Evolutionary conservation across 2,329 filamentous ascomycete genomes (phyloP).

Genomic region (Verticillium zaregamsianum): DNA sequence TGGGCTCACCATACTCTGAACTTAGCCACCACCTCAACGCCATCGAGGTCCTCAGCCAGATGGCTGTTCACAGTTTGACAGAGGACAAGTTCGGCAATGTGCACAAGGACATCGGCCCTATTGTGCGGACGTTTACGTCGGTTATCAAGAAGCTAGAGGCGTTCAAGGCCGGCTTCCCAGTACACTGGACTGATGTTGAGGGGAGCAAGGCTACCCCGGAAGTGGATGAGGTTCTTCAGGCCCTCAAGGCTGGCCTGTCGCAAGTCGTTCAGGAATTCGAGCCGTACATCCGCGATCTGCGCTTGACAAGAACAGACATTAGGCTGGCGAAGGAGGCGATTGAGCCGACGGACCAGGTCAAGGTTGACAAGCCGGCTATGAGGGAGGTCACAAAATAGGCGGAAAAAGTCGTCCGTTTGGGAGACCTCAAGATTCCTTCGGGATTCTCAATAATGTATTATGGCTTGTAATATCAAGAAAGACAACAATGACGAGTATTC

Average conservation of each 20-base stretch:
- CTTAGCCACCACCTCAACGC: conserved; percentile 66
- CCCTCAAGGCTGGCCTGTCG: conserved; percentile 60
- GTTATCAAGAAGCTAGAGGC: conserved; percentile 66
- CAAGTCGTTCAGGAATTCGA: conserved; percentile 69
- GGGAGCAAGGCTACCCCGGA: conserved; percentile 54
- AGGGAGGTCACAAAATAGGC: conserved; percentile 14
- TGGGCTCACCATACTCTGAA: conserved; percentile 71
- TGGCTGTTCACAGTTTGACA: conserved; percentile 68
- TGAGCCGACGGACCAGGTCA: conserved; percentile 21
- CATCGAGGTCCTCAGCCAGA: conserved; percentile 61
- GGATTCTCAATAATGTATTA: not conserved
- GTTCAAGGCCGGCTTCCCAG: conserved; percentile 54
- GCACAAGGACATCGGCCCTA: conserved; percentile 70
- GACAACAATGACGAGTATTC: not conserved
- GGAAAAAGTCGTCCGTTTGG: not conserved
- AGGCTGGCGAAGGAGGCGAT: conserved; percentile 66
- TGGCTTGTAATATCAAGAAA: not conserved
- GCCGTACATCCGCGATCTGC: conserved; percentile 66
- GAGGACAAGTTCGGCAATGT: conserved; percentile 86
- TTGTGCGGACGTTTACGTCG: conserved; percentile 68
- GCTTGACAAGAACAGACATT: conserved; percentile 67
- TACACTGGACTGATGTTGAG: conserved; percentile 77
- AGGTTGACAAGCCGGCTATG: conserved; percentile 21
- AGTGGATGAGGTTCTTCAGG: conserved; percentile 65
- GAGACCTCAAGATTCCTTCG: not conserved